Evolutionary conservation across 257 asterid species (phyloP).

Genomic region (Prunella vulgaris): DNA sequence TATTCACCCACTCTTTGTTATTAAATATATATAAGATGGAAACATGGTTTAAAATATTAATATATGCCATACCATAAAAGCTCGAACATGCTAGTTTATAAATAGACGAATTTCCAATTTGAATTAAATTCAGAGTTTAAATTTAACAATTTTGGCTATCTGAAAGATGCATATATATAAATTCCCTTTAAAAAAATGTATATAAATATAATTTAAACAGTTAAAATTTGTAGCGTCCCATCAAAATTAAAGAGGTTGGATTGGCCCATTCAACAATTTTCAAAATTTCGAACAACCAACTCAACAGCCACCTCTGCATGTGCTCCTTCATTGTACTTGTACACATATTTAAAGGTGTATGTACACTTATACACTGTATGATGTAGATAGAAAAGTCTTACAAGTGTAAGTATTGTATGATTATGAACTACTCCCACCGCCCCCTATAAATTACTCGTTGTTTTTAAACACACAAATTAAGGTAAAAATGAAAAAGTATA

Average conservation of each 20-base stretch:
- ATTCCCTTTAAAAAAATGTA: too few species aligned
- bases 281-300: not conserved
- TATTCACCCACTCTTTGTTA: too few species aligned
- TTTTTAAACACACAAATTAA: too few species aligned
- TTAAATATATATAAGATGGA: too few species aligned
- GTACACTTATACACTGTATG: not conserved
- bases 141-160: not conserved
- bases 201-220: not conserved
- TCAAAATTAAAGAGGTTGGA: constrained; percentile 12
- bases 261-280: constrained; percentile 2
- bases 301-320: constrained; percentile 16
- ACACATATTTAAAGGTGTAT: not conserved
- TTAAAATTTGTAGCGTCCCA: constrained; percentile 17
- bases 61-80: not conserved
- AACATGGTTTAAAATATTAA: not conserved
- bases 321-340: constrained; percentile 1
- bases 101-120: not conserved
- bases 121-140: not conserved
- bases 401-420: too few species aligned
- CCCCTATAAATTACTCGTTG: too few species aligned
- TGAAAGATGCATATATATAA: not conserved
- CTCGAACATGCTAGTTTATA: not conserved
- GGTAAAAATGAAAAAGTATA: too few species aligned
- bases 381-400: too few species aligned
- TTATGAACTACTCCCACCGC: too few species aligned